phyloP scores from a whole-genome alignment of 83 land plant genomes.

The Isoetes engelmannii region DNA sequence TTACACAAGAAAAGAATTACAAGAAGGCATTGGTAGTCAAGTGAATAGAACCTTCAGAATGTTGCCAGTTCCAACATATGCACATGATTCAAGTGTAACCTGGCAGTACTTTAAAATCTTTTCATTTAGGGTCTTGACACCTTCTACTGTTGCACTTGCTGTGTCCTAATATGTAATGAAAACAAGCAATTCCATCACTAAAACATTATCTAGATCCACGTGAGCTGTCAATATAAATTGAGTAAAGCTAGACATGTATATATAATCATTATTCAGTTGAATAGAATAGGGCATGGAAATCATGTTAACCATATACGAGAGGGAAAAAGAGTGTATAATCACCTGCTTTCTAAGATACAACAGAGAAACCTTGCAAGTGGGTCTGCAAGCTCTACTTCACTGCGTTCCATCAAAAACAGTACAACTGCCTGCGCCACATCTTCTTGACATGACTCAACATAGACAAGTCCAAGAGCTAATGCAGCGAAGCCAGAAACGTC shows the following conservation, averaged over 20 bases:
- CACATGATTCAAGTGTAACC: conserved; percentile 79
- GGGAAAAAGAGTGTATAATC: background rate
- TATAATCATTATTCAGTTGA: too few relatives aligned
- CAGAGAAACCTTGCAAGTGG: conserved; percentile 74
- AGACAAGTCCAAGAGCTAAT: conserved; percentile 68
- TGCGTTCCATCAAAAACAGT: conserved; percentile 87
- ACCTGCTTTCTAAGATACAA: conserved; percentile 98
- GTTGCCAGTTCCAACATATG: conserved; percentile 97
- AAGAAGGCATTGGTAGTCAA: conserved; percentile 1
- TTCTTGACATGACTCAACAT: conserved; percentile 94
- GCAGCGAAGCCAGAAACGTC: conserved; percentile 94
- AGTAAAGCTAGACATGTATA: too few relatives aligned
- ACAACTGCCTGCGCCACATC: conserved; percentile 86
- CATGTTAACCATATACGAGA: too few relatives aligned
- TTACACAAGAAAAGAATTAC: background rate
- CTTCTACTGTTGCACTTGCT: conserved; percentile 90
- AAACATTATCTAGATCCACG: too few relatives aligned
- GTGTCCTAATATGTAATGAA: conserved; percentile 47
- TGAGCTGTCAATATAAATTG: too few relatives aligned
- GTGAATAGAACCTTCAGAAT: conserved; percentile 68
- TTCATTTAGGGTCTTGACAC: conserved; percentile 83
- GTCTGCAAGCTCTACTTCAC: conserved; percentile 77
- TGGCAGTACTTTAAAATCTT: conserved; percentile 84
- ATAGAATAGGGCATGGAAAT: too few relatives aligned
- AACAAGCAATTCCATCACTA: too few relatives aligned